Percentiles rank a stretch among this genome's conserved stretches.
These are phyloP conservation scores for Collybia mongolica DNA, from an alignment of 768 basidiomycete genomes.

Conservation along the genomic window DNA sequence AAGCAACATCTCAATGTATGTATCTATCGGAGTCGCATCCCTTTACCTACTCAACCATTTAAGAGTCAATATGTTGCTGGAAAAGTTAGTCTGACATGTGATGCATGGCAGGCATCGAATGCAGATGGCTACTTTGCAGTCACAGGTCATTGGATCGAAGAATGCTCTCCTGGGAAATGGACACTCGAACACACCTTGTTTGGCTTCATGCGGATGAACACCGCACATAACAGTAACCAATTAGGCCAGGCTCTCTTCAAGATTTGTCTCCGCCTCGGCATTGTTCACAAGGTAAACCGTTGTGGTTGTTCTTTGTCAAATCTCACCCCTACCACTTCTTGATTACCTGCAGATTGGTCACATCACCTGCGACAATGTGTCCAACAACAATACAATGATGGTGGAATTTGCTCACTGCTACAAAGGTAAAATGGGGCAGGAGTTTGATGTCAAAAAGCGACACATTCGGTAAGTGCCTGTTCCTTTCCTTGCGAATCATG, in stretches of 20 bases:
- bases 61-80: constrained; percentile 5
- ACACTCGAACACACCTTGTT: constrained; percentile 24
- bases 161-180: constrained; percentile 21
- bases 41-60: too few relatives aligned
- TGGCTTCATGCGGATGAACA: constrained; percentile 33
- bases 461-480: too few relatives aligned
- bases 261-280: constrained; percentile 20
- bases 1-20: constrained; percentile 10
- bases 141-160: constrained; percentile 39
- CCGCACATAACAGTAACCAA: constrained; percentile 30
- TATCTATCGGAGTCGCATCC: background rate
- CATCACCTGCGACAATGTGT: too few relatives aligned
- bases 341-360: too few relatives aligned
- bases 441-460: too few relatives aligned
- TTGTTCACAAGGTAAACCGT: constrained; percentile 32
- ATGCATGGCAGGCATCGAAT: constrained; percentile 39
- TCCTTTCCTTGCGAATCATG: background rate
- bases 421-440: background rate
- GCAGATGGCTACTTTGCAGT: constrained; percentile 37
- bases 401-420: background rate
- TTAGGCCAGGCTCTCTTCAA: constrained; percentile 33
- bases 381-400: too few relatives aligned
- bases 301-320: too few relatives aligned
- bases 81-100: constrained; percentile 28
- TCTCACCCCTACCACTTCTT: too few relatives aligned